A percentile compares a stretch with the other conserved stretches of the same genome.
phyloP scores from a whole-genome alignment of 1,284 basidiomycete species.

The Flammula alnicola region DNA sequence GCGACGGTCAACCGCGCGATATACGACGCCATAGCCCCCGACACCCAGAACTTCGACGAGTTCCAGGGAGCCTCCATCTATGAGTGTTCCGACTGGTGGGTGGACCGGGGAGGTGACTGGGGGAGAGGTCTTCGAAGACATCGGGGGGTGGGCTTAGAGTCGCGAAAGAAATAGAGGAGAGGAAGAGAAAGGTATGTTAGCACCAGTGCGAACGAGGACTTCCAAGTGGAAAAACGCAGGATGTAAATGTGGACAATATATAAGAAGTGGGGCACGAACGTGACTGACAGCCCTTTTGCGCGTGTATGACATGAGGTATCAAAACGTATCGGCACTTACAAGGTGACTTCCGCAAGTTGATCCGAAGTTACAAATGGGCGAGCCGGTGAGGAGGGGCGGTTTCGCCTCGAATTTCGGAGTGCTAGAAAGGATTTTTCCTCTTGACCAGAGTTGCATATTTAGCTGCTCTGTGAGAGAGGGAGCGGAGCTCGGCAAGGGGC shows the following conservation, averaged over 20 bases:
- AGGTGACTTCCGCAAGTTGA: constrained; percentile 36
- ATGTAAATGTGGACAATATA: constrained; percentile 30
- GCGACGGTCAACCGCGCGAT: constrained; percentile 78
- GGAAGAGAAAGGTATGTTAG: constrained; percentile 37
- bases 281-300: constrained; percentile 53
- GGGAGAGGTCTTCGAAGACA: constrained; percentile 55
- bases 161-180: constrained; percentile 17
- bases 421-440: constrained; percentile 15
- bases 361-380: constrained; percentile 25
- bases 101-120: constrained; percentile 51
- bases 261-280: constrained; percentile 38
- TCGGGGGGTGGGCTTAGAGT: constrained; percentile 34
- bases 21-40: constrained; percentile 96
- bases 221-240: constrained; percentile 37
- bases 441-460: constrained; percentile 23
- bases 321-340: constrained; percentile 36
- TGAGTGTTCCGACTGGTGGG: constrained; percentile 74
- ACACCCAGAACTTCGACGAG: constrained; percentile 91
- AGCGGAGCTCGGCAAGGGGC: constrained; percentile 18
- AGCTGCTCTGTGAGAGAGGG: constrained; percentile 21
- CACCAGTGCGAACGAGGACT: constrained; percentile 47
- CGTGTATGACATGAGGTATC: constrained; percentile 67
- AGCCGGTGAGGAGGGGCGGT: constrained; percentile 18
- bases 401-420: constrained; percentile 18
- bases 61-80: constrained; percentile 84